These are phyloP conservation scores for Imleria badia DNA, from an alignment of 768 basidiomycete species.

Conservation along the genomic window DNA sequence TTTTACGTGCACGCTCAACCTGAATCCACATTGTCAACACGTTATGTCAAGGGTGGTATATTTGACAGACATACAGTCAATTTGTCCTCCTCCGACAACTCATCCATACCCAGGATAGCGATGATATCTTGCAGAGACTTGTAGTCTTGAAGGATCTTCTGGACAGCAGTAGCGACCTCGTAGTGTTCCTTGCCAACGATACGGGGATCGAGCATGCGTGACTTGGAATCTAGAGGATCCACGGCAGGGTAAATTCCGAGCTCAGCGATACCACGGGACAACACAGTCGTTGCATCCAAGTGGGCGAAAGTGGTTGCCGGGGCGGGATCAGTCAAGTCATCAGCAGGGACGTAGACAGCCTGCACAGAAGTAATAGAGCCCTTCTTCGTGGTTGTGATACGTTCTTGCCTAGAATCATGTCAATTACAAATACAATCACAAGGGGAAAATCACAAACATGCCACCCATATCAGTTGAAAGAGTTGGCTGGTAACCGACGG, in stretches of 20 bases:
- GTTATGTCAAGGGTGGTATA: not conserved
- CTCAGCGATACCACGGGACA: conserved; percentile 98
- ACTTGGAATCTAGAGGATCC: conserved; percentile 99
- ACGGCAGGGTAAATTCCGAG: conserved; percentile 99
- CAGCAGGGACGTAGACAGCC: conserved; percentile 99
- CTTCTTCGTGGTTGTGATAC: conserved; percentile 99
- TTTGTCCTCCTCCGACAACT: conserved; percentile 99
- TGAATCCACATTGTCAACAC: conserved; percentile 27
- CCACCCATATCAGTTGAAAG: conserved; percentile 99
- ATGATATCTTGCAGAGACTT: conserved; percentile 99
- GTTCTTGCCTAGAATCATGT: conserved; percentile 77
- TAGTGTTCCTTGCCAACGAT: conserved; percentile 96
- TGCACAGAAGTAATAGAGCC: conserved; percentile 99
- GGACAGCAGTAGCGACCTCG: conserved; percentile 92
- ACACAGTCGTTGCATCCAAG: conserved; percentile 99
- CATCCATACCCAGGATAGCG: conserved; percentile 99
- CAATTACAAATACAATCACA: not conserved
- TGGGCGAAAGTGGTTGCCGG: conserved; percentile 99
- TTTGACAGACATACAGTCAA: conserved; percentile 50
- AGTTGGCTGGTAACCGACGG: conserved; percentile 99
- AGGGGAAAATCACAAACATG: conserved; percentile 61
- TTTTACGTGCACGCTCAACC: conserved; percentile 98
- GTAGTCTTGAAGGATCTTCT: conserved; percentile 97
- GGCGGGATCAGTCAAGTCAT: conserved; percentile 99
- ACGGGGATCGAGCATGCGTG: conserved; percentile 99